Percentiles rank a stretch among this genome's conserved stretches.
phyloP scores from a whole-genome alignment of 2,329 filamentous ascomycete species.

The Fusarium sacchari region DNA sequence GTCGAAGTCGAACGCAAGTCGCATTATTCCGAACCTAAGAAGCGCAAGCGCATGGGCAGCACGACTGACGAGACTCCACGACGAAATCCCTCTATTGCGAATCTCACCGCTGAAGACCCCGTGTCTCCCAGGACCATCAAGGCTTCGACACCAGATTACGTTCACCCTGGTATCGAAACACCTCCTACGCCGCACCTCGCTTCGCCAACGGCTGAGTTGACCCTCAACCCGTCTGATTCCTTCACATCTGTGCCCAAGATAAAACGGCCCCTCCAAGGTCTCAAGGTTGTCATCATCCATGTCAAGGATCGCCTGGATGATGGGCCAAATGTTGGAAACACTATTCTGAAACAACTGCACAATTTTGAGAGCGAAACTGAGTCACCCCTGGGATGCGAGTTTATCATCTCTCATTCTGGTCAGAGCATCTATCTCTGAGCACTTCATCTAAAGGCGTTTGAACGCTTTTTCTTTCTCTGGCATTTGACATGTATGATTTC shows the following conservation, averaged over 20 bases:
- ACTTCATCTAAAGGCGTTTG: constrained; percentile 12
- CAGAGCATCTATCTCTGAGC: constrained; percentile 64
- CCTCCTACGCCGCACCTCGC: constrained; percentile 59
- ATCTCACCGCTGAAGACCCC: constrained; percentile 53
- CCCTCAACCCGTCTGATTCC: constrained; percentile 51
- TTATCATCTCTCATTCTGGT: constrained; percentile 75
- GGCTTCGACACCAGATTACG: constrained; percentile 33
- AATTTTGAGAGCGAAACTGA: constrained; percentile 74
- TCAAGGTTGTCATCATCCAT: constrained; percentile 90
- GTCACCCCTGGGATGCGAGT: constrained; percentile 79
- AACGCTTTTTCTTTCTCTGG: neutral
- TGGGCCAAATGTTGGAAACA: constrained; percentile 70
- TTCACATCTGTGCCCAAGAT: constrained; percentile 35
- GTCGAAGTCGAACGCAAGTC: constrained; percentile 65
- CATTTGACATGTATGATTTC: constrained; percentile 17
- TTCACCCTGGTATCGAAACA: constrained; percentile 45
- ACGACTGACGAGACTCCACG: constrained; percentile 37
- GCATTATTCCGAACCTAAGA: constrained; percentile 59
- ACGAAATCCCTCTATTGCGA: constrained; percentile 36
- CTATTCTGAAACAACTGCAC: constrained; percentile 75
- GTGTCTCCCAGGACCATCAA: constrained; percentile 63
- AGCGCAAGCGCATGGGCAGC: constrained; percentile 69
- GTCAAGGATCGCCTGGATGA: constrained; percentile 88
- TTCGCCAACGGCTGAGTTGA: constrained; percentile 60
- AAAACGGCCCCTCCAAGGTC: constrained; percentile 69